These are phyloP conservation scores for Phylloporus scabripes DNA, from an alignment of 768 basidiomycete genomes.

Conservation along the genomic window DNA sequence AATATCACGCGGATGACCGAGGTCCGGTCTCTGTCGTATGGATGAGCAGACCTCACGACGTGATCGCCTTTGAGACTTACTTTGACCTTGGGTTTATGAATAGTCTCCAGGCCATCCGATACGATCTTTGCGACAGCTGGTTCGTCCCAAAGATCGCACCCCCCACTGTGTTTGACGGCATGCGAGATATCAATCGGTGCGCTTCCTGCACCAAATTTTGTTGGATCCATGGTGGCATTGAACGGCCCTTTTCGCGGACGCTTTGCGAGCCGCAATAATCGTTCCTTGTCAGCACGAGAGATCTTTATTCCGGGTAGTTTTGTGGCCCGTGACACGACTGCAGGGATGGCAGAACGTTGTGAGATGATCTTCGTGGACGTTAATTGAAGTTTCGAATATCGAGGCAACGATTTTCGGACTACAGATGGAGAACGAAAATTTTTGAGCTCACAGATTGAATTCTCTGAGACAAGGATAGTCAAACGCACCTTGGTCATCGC, in stretches of 20 bases:
- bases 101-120: slow-evolving; percentile 36
- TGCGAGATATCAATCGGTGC: slow-evolving; percentile 58
- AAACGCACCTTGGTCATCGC: slow-evolving; percentile 61
- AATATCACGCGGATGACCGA: slow-evolving; percentile 40
- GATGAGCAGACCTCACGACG: background rate
- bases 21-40: slow-evolving; percentile 42
- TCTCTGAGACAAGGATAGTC: background rate
- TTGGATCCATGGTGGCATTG: slow-evolving; percentile 62
- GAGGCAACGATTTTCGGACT: slow-evolving; percentile 59
- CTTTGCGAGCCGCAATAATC: slow-evolving; percentile 72
- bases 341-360: slow-evolving; percentile 84
- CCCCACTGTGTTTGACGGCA: slow-evolving; percentile 63
- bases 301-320: slow-evolving; percentile 34
- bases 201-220: slow-evolving; percentile 61
- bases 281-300: slow-evolving; percentile 65
- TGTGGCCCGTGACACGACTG: slow-evolving; percentile 56
- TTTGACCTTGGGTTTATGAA: slow-evolving; percentile 46
- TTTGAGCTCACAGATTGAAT: background rate
- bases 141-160: slow-evolving; percentile 57
- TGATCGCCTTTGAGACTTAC: slow-evolving; percentile 27
- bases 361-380: slow-evolving; percentile 75
- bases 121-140: slow-evolving; percentile 33
- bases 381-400: slow-evolving; percentile 48
- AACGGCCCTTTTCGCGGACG: slow-evolving; percentile 67
- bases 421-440: background rate